phyloP scores from a whole-genome alignment of 225 moss, liverwort and hornwort species.

The Marchantia polymorpha region DNA sequence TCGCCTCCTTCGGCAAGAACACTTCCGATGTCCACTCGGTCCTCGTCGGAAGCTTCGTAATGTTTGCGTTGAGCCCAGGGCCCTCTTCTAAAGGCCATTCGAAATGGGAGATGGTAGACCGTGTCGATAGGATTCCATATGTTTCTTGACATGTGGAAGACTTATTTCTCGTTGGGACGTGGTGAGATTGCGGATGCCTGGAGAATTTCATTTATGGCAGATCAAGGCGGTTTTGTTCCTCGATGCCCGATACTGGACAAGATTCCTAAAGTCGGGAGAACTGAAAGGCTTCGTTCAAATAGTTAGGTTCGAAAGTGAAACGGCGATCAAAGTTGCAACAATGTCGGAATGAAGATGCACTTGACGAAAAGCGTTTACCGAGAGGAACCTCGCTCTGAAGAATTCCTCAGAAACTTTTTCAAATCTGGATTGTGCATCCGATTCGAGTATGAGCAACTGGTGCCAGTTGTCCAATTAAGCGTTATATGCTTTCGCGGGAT shows the following conservation, averaged over 20 bases:
- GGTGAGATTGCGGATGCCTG: background rate
- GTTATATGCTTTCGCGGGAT: background rate
- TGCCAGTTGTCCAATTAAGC: background rate
- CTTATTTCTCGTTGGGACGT: background rate
- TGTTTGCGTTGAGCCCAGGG: background rate
- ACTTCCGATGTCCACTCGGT: background rate
- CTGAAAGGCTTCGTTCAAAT: background rate
- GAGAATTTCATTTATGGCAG: background rate
- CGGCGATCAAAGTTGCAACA: background rate
- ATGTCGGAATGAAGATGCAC: background rate
- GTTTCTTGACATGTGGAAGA: background rate
- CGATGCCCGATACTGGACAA: background rate
- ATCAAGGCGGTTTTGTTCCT: background rate
- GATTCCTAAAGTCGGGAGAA: conserved; percentile 12
- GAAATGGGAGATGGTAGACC: background rate
- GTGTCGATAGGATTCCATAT: background rate
- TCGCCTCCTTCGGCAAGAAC: no score
- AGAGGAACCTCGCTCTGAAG: background rate
- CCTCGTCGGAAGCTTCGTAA: background rate
- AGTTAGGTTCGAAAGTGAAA: background rate
- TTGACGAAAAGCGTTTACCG: background rate
- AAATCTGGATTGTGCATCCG: background rate
- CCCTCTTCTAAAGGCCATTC: background rate
- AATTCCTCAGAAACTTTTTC: background rate
- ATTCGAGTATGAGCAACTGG: background rate